Conservation (phyloP, 441 rosid species). For the Adansonia gregorii region DNA sequence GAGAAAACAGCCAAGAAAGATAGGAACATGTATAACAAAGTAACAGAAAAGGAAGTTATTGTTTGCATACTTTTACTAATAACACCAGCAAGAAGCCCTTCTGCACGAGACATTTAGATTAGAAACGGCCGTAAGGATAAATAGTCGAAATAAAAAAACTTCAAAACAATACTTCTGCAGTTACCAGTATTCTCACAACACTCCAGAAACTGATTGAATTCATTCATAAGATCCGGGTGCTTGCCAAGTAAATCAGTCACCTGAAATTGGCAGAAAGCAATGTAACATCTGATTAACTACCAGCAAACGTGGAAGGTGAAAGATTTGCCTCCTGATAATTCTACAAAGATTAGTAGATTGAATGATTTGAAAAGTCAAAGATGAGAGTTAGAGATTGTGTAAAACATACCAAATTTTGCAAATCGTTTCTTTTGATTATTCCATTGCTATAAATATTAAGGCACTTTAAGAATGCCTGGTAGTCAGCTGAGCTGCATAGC, state of each 20-base stretch:
- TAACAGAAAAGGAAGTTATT: conserved; percentile 19
- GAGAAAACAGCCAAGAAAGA: background rate
- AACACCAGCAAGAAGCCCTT: conserved; percentile 90
- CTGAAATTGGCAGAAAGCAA: conserved; percentile 46
- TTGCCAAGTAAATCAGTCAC: conserved; percentile 88
- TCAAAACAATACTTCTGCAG: conserved; percentile 27
- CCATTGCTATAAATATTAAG: conserved; percentile 84
- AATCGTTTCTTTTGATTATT: conserved; percentile 72
- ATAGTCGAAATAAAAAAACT: conserved; percentile 34
- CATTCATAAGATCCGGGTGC: conserved; percentile 91
- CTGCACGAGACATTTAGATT: conserved; percentile 54
- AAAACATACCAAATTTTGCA: conserved; percentile 79
- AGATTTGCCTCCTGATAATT: background rate
- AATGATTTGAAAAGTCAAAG: conserved; percentile 25
- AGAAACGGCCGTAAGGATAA: conserved; percentile 32
- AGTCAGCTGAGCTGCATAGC: conserved; percentile 79
- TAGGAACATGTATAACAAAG: background rate
- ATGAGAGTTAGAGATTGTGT: conserved; percentile 20
- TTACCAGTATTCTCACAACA: conserved; percentile 94
- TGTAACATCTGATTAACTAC: background rate
- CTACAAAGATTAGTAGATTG: conserved; percentile 14
- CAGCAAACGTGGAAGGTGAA: background rate
- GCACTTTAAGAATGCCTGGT: conserved; percentile 91
- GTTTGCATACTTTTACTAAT: conserved; percentile 86
- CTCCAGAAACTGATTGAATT: conserved; percentile 84